phyloP scores from a whole-genome alignment of 2,329 filamentous ascomycete species.

The Exophiala dermatitidis region DNA sequence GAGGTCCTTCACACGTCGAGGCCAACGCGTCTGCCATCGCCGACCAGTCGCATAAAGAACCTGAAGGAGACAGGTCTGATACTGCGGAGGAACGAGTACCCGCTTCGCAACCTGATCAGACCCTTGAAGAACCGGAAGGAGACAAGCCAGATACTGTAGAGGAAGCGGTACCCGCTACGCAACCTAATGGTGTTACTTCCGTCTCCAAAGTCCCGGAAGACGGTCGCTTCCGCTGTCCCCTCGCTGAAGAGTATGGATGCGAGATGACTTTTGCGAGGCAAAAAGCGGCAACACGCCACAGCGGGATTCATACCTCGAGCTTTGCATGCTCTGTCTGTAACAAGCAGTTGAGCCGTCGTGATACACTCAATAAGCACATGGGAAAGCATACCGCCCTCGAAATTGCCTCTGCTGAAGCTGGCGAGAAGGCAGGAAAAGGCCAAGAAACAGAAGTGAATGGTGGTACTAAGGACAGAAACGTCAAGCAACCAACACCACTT shows the following conservation, averaged over 20 bases:
- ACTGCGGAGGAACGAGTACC: too few species aligned
- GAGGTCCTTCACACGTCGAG: too few species aligned
- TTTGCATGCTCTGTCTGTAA: conserved; percentile 19
- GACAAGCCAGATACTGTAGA: neutral
- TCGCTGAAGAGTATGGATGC: conserved; percentile 12
- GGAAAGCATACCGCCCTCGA: conserved; percentile 11
- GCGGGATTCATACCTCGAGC: conserved; percentile 8
- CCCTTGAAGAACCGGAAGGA: too few species aligned
- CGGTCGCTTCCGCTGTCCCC: conserved; percentile 20
- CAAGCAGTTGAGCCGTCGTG: conserved; percentile 13
- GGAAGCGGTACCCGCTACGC: neutral
- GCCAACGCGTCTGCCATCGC: too few species aligned
- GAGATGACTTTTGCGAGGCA: conserved; percentile 13
- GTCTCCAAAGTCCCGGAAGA: neutral
- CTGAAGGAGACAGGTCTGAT: too few species aligned
- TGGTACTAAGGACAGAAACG: neutral
- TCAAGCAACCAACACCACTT: neutral
- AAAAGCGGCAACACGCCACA: conserved; percentile 20
- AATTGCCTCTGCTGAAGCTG: conserved; percentile 9
- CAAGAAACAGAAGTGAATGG: neutral
- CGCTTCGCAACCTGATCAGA: too few species aligned
- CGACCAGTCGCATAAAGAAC: too few species aligned
- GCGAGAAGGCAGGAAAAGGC: neutral
- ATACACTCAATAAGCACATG: conserved; percentile 14
- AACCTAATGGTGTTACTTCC: neutral